Base-by-base conservation (phyloP, 148 eudicot species). In the Silene uniflora region DNA sequence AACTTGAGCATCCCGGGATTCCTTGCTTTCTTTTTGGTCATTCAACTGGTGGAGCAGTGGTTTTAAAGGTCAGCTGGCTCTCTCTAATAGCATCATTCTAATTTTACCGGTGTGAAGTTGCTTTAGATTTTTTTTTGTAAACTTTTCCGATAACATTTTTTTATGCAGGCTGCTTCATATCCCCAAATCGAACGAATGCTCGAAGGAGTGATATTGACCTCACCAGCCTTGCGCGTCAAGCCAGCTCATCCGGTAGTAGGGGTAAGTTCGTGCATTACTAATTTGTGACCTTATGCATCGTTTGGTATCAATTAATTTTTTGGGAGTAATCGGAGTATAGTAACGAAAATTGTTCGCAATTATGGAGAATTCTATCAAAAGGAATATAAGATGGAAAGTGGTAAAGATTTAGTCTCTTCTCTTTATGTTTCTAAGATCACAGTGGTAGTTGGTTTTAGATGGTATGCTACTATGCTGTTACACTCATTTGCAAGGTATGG, bases 11-110 rank as follows among this genome's bases (percentile, higher is more conserved):
- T 85, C 97, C 91, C 39, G 93, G 87, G 42, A 65, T 81, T 71
- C 98, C 97, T 27, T 91, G 93, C 83, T 94, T 94, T 78, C 84
- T 90, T 25, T 94, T 86, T 87, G 98, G 98, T 80, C 98, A 94
- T 78, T 94, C 98, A 62, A 94, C 98, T 67, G 98, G 98, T 76
- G 98, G 93, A 29, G 90, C 98, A 59, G 91, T 94, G 44, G 88
- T 89, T 75, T 75, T 94, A 73, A 91, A 94, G 88, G 98, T 93
- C 18, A 44, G 76, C 10, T 17, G 4, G 56, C 10, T 32, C 24
- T 52, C 13, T 76, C 73, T 46, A 12, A 1, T 58, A 23, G 10
- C 72, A 25, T n/a, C 14, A 65, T 27, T 64, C 44, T 49, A 62
- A 56, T 27, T 39, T 29, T 24, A 46, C 2, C 11, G 2, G 9